Conservation (phyloP, 495 filamentous ascomycete genomes). For the Sabuloglossum arenarium region DNA sequence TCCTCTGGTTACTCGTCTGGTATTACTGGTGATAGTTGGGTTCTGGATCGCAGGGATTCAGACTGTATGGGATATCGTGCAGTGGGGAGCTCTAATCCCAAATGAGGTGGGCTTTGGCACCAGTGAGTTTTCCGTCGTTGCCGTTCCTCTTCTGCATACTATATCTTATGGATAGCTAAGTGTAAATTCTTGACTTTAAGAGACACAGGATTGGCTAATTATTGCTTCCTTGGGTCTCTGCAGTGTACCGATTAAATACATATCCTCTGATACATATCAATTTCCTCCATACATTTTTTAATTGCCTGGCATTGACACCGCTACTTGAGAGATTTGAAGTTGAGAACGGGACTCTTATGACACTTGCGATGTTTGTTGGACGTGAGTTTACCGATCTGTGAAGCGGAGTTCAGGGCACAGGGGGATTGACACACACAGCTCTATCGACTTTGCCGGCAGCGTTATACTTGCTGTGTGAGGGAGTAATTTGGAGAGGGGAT, state of each 20-base stretch:
- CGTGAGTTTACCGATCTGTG: slow-evolving; percentile 35
- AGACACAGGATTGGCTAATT: neutral
- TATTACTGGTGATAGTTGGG: slow-evolving; percentile 41
- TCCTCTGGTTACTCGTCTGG: slow-evolving; percentile 69
- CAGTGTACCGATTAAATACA: slow-evolving; percentile 86
- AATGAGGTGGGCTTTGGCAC: slow-evolving; percentile 45
- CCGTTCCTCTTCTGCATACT: too few species aligned
- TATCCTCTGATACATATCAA: slow-evolving; percentile 74
- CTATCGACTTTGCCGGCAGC: slow-evolving; percentile 60
- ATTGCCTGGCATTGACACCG: slow-evolving; percentile 58
- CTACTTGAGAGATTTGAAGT: slow-evolving; percentile 80
- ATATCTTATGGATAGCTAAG: neutral
- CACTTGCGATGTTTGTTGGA: slow-evolving; percentile 66
- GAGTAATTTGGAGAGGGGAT: slow-evolving; percentile 38
- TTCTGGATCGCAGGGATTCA: slow-evolving; percentile 49
- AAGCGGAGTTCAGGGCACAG: neutral
- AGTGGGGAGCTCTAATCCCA: slow-evolving; percentile 65
- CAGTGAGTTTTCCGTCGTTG: slow-evolving; percentile 42
- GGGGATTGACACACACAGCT: slow-evolving; percentile 24
- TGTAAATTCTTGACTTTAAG: neutral
- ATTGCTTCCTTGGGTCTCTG: neutral
- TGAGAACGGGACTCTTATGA: slow-evolving; percentile 80
- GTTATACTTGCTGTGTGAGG: slow-evolving; percentile 51
- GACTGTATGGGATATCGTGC: slow-evolving; percentile 40
- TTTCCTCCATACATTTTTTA: slow-evolving; percentile 61